Conservation (phyloP, 2,329 filamentous ascomycete species). For the Alternaria angustiovoidea region DNA sequence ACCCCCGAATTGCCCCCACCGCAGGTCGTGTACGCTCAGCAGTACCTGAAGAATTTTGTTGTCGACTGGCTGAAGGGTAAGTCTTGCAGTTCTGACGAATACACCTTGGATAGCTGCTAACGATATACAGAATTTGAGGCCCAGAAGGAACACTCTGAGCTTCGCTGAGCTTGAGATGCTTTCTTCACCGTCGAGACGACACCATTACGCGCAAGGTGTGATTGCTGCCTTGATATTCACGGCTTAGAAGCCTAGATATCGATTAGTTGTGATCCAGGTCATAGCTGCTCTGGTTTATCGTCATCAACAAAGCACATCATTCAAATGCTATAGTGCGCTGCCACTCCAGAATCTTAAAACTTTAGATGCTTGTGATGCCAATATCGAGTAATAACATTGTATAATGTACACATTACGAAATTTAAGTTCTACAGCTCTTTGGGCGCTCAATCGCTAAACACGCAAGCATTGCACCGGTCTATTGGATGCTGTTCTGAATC, state of each 20-base stretch:
- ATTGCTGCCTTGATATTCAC: background rate
- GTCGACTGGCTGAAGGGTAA: slow-evolving; percentile 68
- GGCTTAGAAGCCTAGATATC: background rate
- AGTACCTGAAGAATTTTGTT: slow-evolving; percentile 68
- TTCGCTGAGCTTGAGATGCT: background rate
- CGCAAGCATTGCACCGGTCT: background rate
- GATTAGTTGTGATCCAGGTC: background rate
- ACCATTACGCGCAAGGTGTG: background rate
- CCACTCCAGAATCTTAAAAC: background rate
- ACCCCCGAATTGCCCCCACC: slow-evolving; percentile 65
- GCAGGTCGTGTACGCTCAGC: slow-evolving; percentile 67
- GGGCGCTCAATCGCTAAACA: background rate
- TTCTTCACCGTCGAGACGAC: background rate
- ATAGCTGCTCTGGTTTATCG: background rate
- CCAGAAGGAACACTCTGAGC: slow-evolving; percentile 2
- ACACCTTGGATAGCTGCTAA: background rate
- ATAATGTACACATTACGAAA: background rate
- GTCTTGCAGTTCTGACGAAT: background rate
- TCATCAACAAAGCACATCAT: background rate
- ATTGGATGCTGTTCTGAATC: slow-evolving; percentile 11
- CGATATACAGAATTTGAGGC: slow-evolving; percentile 3
- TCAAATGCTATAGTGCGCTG: background rate
- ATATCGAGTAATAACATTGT: background rate
- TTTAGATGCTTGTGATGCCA: background rate
- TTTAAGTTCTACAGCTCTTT: background rate